Evolutionary conservation across 176 grass and related monocot species (phyloP).

Genomic region (Aegilops longissima): DNA sequence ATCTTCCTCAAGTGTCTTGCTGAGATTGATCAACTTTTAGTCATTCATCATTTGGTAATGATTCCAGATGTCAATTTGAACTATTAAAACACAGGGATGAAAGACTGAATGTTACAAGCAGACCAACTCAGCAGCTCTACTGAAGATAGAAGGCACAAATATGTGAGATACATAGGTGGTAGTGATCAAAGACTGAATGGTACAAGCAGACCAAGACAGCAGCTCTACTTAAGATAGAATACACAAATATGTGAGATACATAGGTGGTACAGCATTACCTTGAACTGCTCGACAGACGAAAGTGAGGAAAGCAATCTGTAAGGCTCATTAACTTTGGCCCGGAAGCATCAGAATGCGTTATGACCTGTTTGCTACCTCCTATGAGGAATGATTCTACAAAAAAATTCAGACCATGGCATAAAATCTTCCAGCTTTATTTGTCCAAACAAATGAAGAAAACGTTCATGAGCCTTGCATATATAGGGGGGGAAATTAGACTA

Average conservation of each 20-base stretch:
- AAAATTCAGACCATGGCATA: too few relatives aligned
- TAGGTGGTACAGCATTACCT: not conserved
- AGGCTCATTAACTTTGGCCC: constrained; percentile 76
- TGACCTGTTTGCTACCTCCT: too few relatives aligned
- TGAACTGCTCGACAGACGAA: constrained; percentile 46
- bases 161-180: not conserved
- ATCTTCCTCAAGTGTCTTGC: constrained; percentile 65
- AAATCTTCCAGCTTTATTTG: too few relatives aligned
- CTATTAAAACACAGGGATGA: constrained; percentile 13
- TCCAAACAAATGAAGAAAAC: too few relatives aligned
- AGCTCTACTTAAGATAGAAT: too few relatives aligned
- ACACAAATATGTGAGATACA: too few relatives aligned
- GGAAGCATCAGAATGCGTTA: constrained; percentile 29
- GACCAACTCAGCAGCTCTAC: not conserved
- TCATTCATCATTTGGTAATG: constrained; percentile 50
- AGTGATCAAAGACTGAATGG: not conserved
- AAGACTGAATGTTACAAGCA: constrained; percentile 17
- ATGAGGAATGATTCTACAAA: too few relatives aligned
- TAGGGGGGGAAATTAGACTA: too few relatives aligned
- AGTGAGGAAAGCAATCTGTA: constrained; percentile 58
- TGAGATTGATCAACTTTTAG: constrained; percentile 47
- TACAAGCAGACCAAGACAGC: too few relatives aligned
- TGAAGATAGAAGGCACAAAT: not conserved
- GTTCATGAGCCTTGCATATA: too few relatives aligned
- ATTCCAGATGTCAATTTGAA: constrained; percentile 70